A percentile compares a stretch with the other conserved stretches of the same genome.
These are phyloP conservation scores for Aspergillus unguis DNA, from an alignment of 2,329 filamentous ascomycete species.

Conservation along the genomic window DNA sequence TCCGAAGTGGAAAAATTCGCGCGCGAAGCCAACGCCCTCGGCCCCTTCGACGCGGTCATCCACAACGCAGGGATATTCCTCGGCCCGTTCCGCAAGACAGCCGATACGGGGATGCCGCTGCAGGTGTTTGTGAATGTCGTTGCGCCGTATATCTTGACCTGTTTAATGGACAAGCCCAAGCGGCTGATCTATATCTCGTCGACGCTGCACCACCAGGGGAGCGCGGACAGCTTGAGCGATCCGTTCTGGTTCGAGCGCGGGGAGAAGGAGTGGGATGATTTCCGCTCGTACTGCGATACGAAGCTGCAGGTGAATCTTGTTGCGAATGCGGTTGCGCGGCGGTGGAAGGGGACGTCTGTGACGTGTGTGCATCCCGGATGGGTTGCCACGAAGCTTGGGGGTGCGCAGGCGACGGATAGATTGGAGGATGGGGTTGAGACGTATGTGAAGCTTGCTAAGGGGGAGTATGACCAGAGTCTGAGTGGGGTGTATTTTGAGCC, in stretches of 20 bases:
- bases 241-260: constrained; percentile 39
- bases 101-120: constrained; percentile 39
- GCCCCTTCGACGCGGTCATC: constrained; percentile 53
- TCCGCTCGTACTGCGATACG: constrained; percentile 49
- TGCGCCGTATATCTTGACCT: constrained; percentile 55
- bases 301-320: constrained; percentile 58
- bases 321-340: constrained; percentile 51
- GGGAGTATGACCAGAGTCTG: constrained; percentile 22
- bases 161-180: constrained; percentile 48
- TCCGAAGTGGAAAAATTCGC: constrained; percentile 51
- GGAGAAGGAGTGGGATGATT: constrained; percentile 32
- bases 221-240: constrained; percentile 36
- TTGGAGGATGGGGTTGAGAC: constrained; percentile 48
- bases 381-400: constrained; percentile 54
- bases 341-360: constrained; percentile 42
- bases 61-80: constrained; percentile 55
- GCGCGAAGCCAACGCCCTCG: constrained; percentile 48
- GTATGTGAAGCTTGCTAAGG: constrained; percentile 47
- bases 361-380: constrained; percentile 52
- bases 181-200: constrained; percentile 53
- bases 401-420: constrained; percentile 43
- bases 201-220: constrained; percentile 48
- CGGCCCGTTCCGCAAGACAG: constrained; percentile 40
- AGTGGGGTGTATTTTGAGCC: constrained; percentile 23
- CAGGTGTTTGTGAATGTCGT: constrained; percentile 53